These are phyloP conservation scores for Corylus avellana DNA, from an alignment of 306 rosid genomes.

Conservation along the genomic window DNA sequence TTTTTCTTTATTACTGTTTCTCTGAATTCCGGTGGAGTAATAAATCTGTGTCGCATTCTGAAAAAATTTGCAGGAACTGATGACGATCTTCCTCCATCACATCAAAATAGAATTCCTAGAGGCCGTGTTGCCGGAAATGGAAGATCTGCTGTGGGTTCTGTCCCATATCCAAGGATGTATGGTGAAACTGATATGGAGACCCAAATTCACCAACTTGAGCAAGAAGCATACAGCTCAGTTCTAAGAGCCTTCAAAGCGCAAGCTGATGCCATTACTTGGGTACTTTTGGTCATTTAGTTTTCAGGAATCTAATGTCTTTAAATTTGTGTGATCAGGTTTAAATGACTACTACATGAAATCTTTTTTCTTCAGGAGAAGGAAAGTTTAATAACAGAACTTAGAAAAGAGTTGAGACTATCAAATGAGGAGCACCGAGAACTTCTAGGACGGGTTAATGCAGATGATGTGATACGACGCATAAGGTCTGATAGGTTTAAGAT, in stretches of 20 bases:
- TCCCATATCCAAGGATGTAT: conserved; percentile 70
- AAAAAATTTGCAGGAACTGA: conserved; percentile 67
- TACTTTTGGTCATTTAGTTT: conserved; percentile 46
- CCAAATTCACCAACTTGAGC: conserved; percentile 93
- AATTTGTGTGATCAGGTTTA: conserved; percentile 52
- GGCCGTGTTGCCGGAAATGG: conserved; percentile 81
- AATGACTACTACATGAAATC: conserved; percentile 47
- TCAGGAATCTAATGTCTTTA: conserved; percentile 30
- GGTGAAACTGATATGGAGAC: conserved; percentile 84
- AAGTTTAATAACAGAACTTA: conserved; percentile 82
- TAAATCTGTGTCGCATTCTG: conserved; percentile 1
- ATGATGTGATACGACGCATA: conserved; percentile 77
- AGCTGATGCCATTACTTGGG: conserved; percentile 99
- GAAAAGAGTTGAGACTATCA: conserved; percentile 88
- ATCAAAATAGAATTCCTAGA: conserved; percentile 77
- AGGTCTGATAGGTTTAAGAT: conserved; percentile 54
- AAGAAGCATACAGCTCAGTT: conserved; percentile 93
- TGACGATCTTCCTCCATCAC: conserved; percentile 88
- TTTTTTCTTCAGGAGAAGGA: conserved; percentile 91
- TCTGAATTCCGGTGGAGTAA: neutral
- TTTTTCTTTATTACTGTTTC: neutral
- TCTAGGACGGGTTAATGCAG: conserved; percentile 86
- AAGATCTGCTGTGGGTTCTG: conserved; percentile 68
- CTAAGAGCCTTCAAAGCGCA: conserved; percentile 98
- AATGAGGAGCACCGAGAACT: conserved; percentile 96